These are phyloP conservation scores for Apiospora kogelbergensis DNA, from an alignment of 2,329 filamentous ascomycete species.

Conservation along the genomic window DNA sequence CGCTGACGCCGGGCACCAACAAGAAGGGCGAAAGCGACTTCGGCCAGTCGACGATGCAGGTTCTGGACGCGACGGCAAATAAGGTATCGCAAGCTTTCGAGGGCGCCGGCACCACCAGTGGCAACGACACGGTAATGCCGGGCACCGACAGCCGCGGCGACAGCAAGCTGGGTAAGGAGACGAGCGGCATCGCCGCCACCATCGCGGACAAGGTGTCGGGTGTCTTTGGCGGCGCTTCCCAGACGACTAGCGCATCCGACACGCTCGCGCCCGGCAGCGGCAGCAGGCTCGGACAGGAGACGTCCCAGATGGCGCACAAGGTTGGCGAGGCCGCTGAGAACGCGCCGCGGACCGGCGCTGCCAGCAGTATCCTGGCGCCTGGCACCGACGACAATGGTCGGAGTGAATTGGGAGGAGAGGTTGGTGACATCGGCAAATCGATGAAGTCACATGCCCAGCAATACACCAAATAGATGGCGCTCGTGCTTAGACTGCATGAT, in stretches of 20 bases:
- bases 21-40: neutral
- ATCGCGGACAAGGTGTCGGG: conserved; percentile 2
- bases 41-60: neutral
- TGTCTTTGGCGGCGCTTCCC: neutral
- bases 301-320: neutral
- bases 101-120: neutral
- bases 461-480: neutral
- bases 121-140: neutral
- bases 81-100: neutral
- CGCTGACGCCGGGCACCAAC: neutral
- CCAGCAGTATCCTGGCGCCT: neutral
- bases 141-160: conserved; percentile 6
- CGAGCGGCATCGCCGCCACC: neutral
- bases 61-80: neutral
- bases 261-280: neutral
- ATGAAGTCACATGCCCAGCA: neutral
- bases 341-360: neutral
- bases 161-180: conserved; percentile 6
- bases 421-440: neutral
- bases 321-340: neutral
- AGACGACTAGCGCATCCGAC: neutral
- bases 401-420: neutral
- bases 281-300: conserved; percentile 8
- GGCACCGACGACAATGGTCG: neutral
- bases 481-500: neutral